Base-by-base conservation (phyloP, 805 yeast genomes). In the Limtongozyma cylindracea region DNA sequence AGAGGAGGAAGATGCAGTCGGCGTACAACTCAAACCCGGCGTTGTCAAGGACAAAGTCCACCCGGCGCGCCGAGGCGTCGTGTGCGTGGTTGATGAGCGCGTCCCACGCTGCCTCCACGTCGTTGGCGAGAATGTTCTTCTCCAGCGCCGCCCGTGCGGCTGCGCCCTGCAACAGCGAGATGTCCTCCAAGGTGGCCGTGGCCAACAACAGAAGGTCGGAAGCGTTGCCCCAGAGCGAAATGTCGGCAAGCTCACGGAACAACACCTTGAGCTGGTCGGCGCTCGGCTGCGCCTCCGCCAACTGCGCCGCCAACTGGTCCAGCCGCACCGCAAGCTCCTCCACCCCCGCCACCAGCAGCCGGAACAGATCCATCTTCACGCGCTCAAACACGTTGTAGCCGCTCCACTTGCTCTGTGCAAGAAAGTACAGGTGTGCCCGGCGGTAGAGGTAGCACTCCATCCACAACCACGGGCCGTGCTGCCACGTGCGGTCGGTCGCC, bases 161-260 rank as follows among this genome's bases (percentile, higher is more conserved):
- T 8, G 72, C 74, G 19, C 94, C 94, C 50, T 88, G 99, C 18
- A 78, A 64, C 5, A 84, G 66, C 43, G 77, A 73, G 35, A 88
- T 72, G 31, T 88, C 94, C 21, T 82, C 94, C 14, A 78, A 41
- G 3, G 54, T 38, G 6, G 80, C 65, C n/a, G 84, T 78, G 4
- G 91, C 82, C 29, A 88, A 53, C 24, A 91, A 49, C 0, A 95
- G 78, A 37, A 88, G 56, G 43, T 88, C 99, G 4, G 95, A 77
- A 11, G 96, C 95, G 43, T 88, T 88, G 13, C 99, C 99, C 99
- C 99, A 88, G 24, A 88, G 47, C 0, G 94, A 76, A 24, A 84
- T 62, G 38, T 80, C 92, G 19, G 74, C 46, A 29, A 82, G 73
- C 40, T 88, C 99, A 28, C 55, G 61, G 51, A 80, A 82, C 20